These are phyloP conservation scores for Coniferiporia weirii DNA, from an alignment of 1,284 basidiomycete genomes.

Conservation along the genomic window DNA sequence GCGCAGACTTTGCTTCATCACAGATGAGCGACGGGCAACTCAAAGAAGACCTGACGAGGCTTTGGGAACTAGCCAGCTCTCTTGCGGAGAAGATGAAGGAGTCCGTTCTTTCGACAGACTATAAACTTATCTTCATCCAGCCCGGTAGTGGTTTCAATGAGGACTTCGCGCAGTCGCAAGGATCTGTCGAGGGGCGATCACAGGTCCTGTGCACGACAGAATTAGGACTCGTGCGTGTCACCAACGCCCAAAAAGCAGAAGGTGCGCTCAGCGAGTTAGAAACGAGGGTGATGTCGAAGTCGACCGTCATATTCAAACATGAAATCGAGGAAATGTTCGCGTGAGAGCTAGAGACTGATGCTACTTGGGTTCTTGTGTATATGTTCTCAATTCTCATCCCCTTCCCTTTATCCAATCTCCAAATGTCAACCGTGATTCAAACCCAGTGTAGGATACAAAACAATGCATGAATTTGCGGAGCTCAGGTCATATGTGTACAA, in stretches of 20 bases:
- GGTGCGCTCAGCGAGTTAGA: not conserved
- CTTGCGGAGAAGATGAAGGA: not conserved
- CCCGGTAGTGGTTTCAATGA: not conserved
- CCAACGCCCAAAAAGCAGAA: not conserved
- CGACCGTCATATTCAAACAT: constrained; percentile 1
- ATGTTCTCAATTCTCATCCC: too few relatives aligned
- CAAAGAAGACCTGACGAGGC: not conserved
- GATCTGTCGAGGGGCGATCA: not conserved
- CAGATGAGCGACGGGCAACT: too few relatives aligned
- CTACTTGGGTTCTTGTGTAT: not conserved
- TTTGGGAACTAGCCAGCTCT: not conserved
- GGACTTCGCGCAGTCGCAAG: not conserved
- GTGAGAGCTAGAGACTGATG: constrained; percentile 28
- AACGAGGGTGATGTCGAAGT: not conserved
- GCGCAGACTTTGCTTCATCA: too few relatives aligned
- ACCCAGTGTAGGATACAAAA: too few relatives aligned
- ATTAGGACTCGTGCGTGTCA: not conserved
- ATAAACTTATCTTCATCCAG: not conserved
- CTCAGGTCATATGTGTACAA: too few relatives aligned
- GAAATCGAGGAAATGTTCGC: not conserved
- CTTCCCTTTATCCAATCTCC: too few relatives aligned
- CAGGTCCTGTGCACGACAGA: constrained; percentile 3
- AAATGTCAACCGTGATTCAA: too few relatives aligned
- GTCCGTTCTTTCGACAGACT: constrained; percentile 5
- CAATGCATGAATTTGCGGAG: too few relatives aligned